These are phyloP conservation scores for Coemansia pectinata DNA, from an alignment of 192 early-diverging fungal genomes.

Conservation along the genomic window DNA sequence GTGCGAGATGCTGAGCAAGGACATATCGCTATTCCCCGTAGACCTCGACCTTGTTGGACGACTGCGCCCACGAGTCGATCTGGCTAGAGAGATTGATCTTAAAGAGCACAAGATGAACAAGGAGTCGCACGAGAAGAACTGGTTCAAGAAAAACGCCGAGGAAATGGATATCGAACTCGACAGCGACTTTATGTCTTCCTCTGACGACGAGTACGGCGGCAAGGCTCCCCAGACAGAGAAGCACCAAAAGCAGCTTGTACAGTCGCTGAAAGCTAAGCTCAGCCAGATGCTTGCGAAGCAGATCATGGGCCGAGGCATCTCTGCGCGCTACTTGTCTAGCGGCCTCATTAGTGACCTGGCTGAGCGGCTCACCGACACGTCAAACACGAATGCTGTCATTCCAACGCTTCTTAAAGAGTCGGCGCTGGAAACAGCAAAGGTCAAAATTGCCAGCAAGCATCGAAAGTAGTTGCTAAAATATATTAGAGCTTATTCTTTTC, in stretches of 20 bases:
- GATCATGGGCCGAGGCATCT: slow-evolving; percentile 45
- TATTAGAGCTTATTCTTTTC: not conserved
- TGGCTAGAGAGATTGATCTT: slow-evolving; percentile 82
- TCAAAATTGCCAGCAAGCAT: not conserved
- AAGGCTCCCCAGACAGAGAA: slow-evolving; percentile 18
- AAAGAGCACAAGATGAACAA: slow-evolving; percentile 79
- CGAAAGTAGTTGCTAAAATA: not conserved
- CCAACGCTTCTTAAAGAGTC: slow-evolving; percentile 40
- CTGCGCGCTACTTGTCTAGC: slow-evolving; percentile 66
- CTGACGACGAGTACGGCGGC: slow-evolving; percentile 31
- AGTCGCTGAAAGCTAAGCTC: slow-evolving; percentile 26
- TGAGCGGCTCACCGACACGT: slow-evolving; percentile 58
- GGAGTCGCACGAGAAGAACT: slow-evolving; percentile 63
- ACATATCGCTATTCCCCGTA: slow-evolving; percentile 77
- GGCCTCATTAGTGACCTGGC: slow-evolving; percentile 64
- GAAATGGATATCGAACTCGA: slow-evolving; percentile 81
- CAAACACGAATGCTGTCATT: slow-evolving; percentile 23
- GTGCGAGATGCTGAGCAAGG: slow-evolving; percentile 76
- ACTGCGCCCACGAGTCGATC: slow-evolving; percentile 73
- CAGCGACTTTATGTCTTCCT: slow-evolving; percentile 62
- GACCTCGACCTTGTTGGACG: slow-evolving; percentile 68
- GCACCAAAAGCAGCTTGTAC: slow-evolving; percentile 31
- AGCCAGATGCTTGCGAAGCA: slow-evolving; percentile 28
- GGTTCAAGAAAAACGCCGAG: slow-evolving; percentile 77
- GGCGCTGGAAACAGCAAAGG: slow-evolving; percentile 35